Base-by-base conservation (phyloP, 2,329 filamentous ascomycete genomes). In the Chaetomiaceae sp. region DNA sequence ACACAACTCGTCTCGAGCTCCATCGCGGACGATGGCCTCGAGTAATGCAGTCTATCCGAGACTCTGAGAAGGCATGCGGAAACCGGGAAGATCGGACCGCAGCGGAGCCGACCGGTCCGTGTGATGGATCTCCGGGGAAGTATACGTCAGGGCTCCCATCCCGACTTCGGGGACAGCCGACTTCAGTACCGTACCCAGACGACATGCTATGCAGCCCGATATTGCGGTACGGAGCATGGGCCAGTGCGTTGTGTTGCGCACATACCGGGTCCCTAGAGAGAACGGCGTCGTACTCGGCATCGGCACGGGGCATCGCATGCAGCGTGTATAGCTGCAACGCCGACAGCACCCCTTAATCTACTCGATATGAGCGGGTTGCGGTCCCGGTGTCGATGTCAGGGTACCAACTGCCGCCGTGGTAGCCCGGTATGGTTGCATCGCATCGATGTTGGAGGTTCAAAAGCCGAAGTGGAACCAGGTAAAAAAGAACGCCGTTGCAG, bases 261-360 rank as follows among this genome's bases (percentile, higher is more conserved):
- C n/a, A n/a, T n/a, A n/a, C n/a, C n/a, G n/a, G n/a, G n/a, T n/a
- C n/a, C n/a, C n/a, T n/a, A n/a, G n/a, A 40, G 30, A 32, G 27
- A 14, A 9, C 27, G 38, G 29, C 14, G 27, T 41, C 4, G 25
- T 40, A 10, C 18, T 40, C 46, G 36, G 46, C 33, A 44, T 45
- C 21, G 32, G 32, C 29, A 46, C 27, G 36, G 42, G 42, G n/a
- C n/a, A 23, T 30, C 8, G 40, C 38, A 36, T 41, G 20, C 9
- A 16, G 8, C 21, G 48, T 41, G 34, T 34, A 13, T 46, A 37
- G 37, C 23, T 53, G 51, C 51, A 53, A 53, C 51, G 21, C 38
- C 38, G 25, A 18, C 36, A 44, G 32, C 29, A 42, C 51, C 51
- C 51, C 44, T 53, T 53, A 48, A 53, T 53, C 16, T 25, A 14